Conservation (phyloP, 495 filamentous ascomycete species). For the Hypoxylon fragiforme region DNA sequence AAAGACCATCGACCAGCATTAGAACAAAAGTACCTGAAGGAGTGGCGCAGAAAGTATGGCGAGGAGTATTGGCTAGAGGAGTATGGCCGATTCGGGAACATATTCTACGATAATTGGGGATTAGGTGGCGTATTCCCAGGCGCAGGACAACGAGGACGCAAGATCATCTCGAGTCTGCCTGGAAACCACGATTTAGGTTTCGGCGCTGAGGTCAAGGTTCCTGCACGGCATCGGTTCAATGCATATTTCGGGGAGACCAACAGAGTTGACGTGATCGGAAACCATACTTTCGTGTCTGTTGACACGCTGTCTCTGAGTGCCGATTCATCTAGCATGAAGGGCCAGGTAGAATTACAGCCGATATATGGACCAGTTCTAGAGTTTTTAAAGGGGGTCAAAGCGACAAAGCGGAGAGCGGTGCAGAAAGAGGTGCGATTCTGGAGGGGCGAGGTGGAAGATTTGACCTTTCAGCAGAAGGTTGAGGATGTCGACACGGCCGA, state of each 20-base stretch:
- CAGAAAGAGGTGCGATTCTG: slow-evolving; percentile 57
- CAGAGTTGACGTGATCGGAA: slow-evolving; percentile 84
- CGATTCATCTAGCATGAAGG: slow-evolving; percentile 43
- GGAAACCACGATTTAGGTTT: slow-evolving; percentile 99
- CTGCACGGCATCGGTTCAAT: slow-evolving; percentile 80
- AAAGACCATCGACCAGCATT: slow-evolving; percentile 48
- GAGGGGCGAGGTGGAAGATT: slow-evolving; percentile 51
- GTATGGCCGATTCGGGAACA: slow-evolving; percentile 74
- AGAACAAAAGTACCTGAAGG: slow-evolving; percentile 58
- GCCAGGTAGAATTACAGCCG: slow-evolving; percentile 49
- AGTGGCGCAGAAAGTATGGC: slow-evolving; percentile 72
- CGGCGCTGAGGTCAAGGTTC: slow-evolving; percentile 75
- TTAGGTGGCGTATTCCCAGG: slow-evolving; percentile 40
- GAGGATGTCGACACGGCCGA: slow-evolving; percentile 51
- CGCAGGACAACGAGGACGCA: slow-evolving; percentile 54
- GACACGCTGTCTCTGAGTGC: slow-evolving; percentile 88
- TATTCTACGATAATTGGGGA: slow-evolving; percentile 72
- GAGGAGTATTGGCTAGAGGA: slow-evolving; percentile 81
- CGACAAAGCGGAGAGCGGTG: slow-evolving; percentile 55
- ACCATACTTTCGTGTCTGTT: slow-evolving; percentile 92
- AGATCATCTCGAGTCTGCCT: slow-evolving; percentile 78
- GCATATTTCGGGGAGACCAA: slow-evolving; percentile 90
- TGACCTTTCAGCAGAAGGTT: slow-evolving; percentile 56
- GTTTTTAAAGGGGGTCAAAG: slow-evolving; percentile 69
- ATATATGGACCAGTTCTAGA: slow-evolving; percentile 78